Percentiles rank a stretch among this genome's conserved stretches.
phyloP scores from a whole-genome alignment of 2,329 filamentous ascomycete species.

The Graphiopsis chlorocephala region DNA sequence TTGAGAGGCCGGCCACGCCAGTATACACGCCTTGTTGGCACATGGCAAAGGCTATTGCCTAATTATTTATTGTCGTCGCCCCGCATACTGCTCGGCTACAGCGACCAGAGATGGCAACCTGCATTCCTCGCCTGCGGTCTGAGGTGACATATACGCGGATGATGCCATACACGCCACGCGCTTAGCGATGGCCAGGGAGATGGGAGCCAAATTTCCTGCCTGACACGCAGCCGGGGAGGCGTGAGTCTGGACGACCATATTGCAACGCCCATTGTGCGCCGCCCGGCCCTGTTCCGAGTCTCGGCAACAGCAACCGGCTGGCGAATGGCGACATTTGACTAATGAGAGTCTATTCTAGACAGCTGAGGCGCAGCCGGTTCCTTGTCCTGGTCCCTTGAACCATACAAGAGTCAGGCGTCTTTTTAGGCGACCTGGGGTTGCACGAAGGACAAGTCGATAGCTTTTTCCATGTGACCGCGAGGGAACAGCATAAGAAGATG shows the following conservation, averaged over 20 bases:
- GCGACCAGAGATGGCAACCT: not conserved
- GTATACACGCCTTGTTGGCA: not conserved
- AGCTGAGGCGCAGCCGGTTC: not conserved
- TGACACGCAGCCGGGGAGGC: not conserved
- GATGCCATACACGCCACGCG: not conserved
- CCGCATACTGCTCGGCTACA: not conserved
- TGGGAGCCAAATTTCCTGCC: constrained; percentile 1
- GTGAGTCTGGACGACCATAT: not conserved
- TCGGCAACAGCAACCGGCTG: not conserved
- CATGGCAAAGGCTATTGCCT: constrained; percentile 1
- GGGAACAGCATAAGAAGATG: not conserved
- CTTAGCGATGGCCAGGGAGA: not conserved
- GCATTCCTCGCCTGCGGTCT: not conserved
- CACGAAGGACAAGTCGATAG: not conserved
- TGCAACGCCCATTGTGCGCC: not conserved
- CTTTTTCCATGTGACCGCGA: not conserved
- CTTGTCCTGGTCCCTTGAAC: not conserved
- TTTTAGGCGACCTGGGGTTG: not conserved
- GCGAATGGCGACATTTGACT: constrained; percentile 3
- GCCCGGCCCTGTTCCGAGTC: not conserved
- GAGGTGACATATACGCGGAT: not conserved
- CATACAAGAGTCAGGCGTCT: not conserved
- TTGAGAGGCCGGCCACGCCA: not conserved
- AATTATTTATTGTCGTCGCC: not conserved
- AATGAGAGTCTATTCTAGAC: not conserved